A percentile compares a stretch with the other conserved stretches of the same genome.
Evolutionary conservation across 352 stramenopile species (phyloP).

Genomic region (Phytopythium ostracodes): DNA sequence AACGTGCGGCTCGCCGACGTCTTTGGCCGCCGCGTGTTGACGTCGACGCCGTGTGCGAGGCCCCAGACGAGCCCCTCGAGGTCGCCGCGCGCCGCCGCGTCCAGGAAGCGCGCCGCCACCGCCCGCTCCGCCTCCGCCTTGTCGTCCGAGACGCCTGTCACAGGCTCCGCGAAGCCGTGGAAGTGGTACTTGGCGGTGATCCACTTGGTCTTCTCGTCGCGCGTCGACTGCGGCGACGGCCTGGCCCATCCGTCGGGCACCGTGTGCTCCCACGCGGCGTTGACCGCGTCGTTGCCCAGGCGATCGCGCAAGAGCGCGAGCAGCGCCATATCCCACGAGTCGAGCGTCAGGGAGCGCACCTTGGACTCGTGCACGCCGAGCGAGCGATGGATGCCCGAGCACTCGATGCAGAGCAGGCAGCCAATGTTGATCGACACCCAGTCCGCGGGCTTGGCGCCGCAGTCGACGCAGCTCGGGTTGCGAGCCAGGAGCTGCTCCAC

Average conservation of each 20-base stretch:
- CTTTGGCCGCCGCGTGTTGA: constrained; percentile 36
- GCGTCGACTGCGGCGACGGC: constrained; percentile 33
- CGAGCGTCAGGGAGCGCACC: constrained; percentile 88
- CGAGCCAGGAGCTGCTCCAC: constrained; percentile 53
- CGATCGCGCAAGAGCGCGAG: constrained; percentile 59
- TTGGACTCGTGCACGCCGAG: constrained; percentile 97
- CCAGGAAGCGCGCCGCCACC: constrained; percentile 43
- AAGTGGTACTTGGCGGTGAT: constrained; percentile 88
- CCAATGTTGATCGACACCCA: constrained; percentile 97
- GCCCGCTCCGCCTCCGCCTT: constrained; percentile 16
- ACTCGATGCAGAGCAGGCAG: constrained; percentile 96
- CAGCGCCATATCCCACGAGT: constrained; percentile 86
- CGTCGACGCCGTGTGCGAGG: constrained; percentile 74
- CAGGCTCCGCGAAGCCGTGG: constrained; percentile 49
- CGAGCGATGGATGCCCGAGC: constrained; percentile 94
- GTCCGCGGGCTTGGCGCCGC: constrained; percentile 77
- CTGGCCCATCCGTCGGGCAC: constrained; percentile 51
- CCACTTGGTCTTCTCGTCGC: constrained; percentile 75
- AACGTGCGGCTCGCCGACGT: neutral
- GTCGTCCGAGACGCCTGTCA: constrained; percentile 15
- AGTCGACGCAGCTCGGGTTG: constrained; percentile 73
- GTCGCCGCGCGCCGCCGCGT: constrained; percentile 29
- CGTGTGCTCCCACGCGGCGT: constrained; percentile 62
- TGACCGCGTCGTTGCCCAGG: constrained; percentile 68
- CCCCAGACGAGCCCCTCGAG: constrained; percentile 72